Conservation (phyloP, 768 basidiomycete genomes). For the Collybiopsis luxurians region DNA sequence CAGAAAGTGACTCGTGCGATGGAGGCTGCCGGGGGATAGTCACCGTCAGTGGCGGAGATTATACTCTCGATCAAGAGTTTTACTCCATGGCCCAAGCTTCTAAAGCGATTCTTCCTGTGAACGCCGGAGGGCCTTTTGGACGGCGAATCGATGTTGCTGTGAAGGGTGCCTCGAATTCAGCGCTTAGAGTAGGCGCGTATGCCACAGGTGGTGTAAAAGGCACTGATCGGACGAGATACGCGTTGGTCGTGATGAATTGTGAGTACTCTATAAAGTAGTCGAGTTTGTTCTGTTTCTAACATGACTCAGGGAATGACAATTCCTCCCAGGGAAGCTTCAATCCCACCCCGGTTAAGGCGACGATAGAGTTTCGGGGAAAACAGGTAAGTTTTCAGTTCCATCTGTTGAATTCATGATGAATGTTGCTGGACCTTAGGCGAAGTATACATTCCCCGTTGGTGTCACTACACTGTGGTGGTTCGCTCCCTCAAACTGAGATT, state of each 20-base stretch:
- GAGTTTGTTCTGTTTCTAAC: not conserved
- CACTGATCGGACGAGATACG: conserved; percentile 39
- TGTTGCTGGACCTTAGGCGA: too few species aligned
- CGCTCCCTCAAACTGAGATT: not conserved
- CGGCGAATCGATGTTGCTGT: conserved; percentile 31
- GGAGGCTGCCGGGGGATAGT: not conserved
- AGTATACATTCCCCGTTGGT: conserved; percentile 53
- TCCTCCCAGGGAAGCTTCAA: conserved; percentile 34
- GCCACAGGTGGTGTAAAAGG: conserved; percentile 37
- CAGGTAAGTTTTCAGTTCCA: too few species aligned
- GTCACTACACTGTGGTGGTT: conserved; percentile 23
- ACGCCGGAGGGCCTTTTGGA: conserved; percentile 45
- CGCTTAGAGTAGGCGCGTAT: conserved; percentile 44
- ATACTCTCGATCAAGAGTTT: conserved; percentile 9
- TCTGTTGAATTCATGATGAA: too few species aligned
- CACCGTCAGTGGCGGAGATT: conserved; percentile 18
- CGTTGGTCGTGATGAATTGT: conserved; percentile 51
- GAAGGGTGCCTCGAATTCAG: conserved; percentile 24
- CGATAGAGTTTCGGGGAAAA: conserved; percentile 42
- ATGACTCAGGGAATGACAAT: conserved; percentile 24
- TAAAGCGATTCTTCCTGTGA: conserved; percentile 49
- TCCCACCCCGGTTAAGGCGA: conserved; percentile 34
- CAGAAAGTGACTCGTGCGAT: not conserved
- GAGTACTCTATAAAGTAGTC: conserved; percentile 2
- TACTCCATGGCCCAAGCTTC: conserved; percentile 51